Base-by-base conservation (phyloP, 805 yeast genomes). In the Scheffersomyces stipitis region DNA sequence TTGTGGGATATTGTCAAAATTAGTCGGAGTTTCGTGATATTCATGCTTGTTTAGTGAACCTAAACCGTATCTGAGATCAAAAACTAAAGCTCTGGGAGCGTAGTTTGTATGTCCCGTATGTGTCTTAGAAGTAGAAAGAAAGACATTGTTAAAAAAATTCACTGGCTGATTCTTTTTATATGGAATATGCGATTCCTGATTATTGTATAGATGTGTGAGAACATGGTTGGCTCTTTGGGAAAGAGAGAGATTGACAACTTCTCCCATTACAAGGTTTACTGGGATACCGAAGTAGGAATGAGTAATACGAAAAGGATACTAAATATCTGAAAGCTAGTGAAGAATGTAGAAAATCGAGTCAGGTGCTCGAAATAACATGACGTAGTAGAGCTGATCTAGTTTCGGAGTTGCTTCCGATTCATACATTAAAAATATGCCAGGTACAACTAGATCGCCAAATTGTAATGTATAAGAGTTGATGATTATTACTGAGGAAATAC, bases 71-170 rank as follows among this genome's bases (percentile, higher is more conserved):
- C 72, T 66, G 31, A 80, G 73, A 44, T 93, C 98, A 82, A 90
- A 87, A n/a, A 88, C 50, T 24, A 88, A 50, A 0, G 86, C 78
- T 37, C 98, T 64, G 1, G 99, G 98, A n/a, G 83, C 71, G 54
- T 79, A 87, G 44, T 62, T 66, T 35, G 54, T 49, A n/a, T 80
- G 49, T 4, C 64, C 65, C 30, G 45, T 46, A 10, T 40, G 34
- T 26, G 35, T 32, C 36, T 47, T 41, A 27, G 41, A 30, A 4
- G 58, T 28, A 42, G 46, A 36, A 44, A 56, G 47, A 33, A 65
- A 67, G 23, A 75, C 73, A 0, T 76, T 60, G 35, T 73, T 72
- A 6, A 69, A 58, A 29, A 67, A 80, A 13, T 62, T 36, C 2
- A 83, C 74, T 41, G 73, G 76, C 3, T 71, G 60, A 3, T 56